Conservation (phyloP, 1,284 basidiomycete species). For the Volvariella volvacea region DNA sequence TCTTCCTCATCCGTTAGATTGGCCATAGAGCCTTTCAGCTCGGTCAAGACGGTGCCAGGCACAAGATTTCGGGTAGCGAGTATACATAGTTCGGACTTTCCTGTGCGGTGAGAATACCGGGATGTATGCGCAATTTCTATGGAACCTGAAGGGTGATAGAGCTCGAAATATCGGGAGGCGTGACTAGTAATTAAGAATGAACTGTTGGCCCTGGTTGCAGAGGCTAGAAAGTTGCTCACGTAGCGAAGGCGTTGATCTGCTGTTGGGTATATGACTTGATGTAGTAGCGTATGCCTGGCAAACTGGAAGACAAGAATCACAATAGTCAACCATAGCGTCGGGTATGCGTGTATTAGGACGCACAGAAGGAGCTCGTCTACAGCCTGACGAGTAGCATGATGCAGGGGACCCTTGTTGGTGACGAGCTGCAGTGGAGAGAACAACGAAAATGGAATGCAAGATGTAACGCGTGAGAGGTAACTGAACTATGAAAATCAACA, state of each 20-base stretch:
- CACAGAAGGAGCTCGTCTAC: conserved; percentile 71
- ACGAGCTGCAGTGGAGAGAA: conserved; percentile 42
- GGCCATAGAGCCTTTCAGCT: conserved; percentile 85
- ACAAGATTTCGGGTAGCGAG: conserved; percentile 72
- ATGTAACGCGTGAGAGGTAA: conserved; percentile 15
- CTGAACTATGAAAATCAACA: conserved; percentile 22
- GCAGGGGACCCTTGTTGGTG: conserved; percentile 41
- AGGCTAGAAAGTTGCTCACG: conserved; percentile 42
- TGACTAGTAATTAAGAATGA: conserved; percentile 44
- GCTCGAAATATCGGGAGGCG: conserved; percentile 79
- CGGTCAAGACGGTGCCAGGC: conserved; percentile 68
- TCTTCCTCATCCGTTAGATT: conserved; percentile 79
- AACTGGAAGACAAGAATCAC: conserved; percentile 32
- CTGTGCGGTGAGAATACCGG: conserved; percentile 77
- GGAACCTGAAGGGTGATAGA: conserved; percentile 73
- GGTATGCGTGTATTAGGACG: conserved; percentile 23
- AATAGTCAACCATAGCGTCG: conserved; percentile 12
- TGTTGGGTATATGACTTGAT: conserved; percentile 65
- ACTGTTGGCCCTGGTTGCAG: conserved; percentile 14
- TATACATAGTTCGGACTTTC: conserved; percentile 87
- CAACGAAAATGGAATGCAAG: conserved; percentile 13
- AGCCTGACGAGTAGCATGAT: conserved; percentile 52
- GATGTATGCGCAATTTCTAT: conserved; percentile 86
- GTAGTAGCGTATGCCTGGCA: conserved; percentile 67
- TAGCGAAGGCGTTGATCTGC: conserved; percentile 83